Evolutionary conservation across 1,139 yeast genomes (phyloP).

Genomic region (Blastobotrys indianensis): DNA sequence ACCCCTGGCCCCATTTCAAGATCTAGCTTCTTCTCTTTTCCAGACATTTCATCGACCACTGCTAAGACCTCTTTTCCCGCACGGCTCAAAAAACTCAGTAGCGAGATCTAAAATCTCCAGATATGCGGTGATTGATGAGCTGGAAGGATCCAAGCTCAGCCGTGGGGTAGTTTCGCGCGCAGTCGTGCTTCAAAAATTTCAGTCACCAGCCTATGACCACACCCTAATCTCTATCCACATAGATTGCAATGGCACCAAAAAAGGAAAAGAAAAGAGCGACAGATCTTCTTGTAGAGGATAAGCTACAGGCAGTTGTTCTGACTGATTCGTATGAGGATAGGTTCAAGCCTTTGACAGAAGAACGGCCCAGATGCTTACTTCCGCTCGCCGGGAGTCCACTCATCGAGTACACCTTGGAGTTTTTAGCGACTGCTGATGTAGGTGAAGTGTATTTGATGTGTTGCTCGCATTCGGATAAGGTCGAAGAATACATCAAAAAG

Average conservation of each 20-base stretch:
- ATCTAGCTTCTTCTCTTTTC: not conserved
- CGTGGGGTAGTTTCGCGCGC: no score
- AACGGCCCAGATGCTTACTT: slow-evolving; percentile 78
- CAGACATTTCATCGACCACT: no score
- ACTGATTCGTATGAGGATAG: slow-evolving; percentile 90
- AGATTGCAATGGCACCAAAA: slow-evolving; percentile 24
- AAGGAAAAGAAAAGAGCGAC: slow-evolving; percentile 26
- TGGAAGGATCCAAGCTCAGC: no score
- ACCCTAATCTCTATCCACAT: no score
- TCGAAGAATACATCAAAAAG: slow-evolving; percentile 70
- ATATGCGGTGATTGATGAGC: no score
- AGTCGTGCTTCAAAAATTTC: no score
- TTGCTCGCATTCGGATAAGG: slow-evolving; percentile 83
- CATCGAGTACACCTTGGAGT: slow-evolving; percentile 90
- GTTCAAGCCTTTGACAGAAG: slow-evolving; percentile 85
- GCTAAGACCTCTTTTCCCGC: no score
- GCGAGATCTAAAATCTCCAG: no score
- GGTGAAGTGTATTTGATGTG: slow-evolving; percentile 87
- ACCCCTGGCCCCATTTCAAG: slow-evolving; percentile 2
- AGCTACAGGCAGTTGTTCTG: slow-evolving; percentile 86
- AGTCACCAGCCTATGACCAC: no score
- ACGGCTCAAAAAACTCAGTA: no score
- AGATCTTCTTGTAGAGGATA: slow-evolving; percentile 23
- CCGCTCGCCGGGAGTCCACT: slow-evolving; percentile 92
- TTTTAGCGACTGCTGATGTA: slow-evolving; percentile 85